phyloP scores from a whole-genome alignment of 345 rosid genomes.

The Salix purpurea region DNA sequence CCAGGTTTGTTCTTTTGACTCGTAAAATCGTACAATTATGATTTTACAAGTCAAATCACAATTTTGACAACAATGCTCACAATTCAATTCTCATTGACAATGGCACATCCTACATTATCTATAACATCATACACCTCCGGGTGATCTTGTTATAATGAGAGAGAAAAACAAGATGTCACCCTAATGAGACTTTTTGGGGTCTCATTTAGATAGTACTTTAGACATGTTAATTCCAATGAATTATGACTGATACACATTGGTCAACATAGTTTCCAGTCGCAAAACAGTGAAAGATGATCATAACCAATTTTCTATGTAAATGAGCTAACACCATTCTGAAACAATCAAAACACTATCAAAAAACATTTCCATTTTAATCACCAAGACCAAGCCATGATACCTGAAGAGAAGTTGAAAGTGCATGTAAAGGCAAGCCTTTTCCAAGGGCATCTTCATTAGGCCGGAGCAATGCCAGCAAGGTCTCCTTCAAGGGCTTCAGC shows the following conservation, averaged over 20 bases:
- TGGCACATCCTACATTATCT: no score
- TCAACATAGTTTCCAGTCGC: background rate
- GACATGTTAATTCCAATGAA: background rate
- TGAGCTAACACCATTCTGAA: no score
- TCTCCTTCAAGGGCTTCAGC: conserved; percentile 83
- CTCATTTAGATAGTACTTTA: background rate
- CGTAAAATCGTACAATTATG: no score
- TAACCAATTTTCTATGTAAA: background rate
- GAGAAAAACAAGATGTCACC: no score
- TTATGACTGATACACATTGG: background rate
- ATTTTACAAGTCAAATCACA: no score
- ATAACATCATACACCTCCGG: background rate
- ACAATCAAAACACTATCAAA: background rate
- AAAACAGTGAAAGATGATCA: background rate
- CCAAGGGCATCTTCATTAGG: conserved; percentile 51
- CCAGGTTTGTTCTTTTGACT: no score
- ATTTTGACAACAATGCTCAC: no score
- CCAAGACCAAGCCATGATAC: conserved; percentile 26
- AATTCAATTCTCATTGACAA: no score
- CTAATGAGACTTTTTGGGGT: no score
- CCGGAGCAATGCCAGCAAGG: conserved; percentile 64
- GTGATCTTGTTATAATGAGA: no score
- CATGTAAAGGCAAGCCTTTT: conserved; percentile 62
- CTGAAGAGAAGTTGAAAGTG: conserved; percentile 85
- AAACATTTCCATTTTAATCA: background rate